These are phyloP conservation scores for Staphylotrichum longicolle DNA, from an alignment of 495 filamentous ascomycete genomes.

Conservation along the genomic window DNA sequence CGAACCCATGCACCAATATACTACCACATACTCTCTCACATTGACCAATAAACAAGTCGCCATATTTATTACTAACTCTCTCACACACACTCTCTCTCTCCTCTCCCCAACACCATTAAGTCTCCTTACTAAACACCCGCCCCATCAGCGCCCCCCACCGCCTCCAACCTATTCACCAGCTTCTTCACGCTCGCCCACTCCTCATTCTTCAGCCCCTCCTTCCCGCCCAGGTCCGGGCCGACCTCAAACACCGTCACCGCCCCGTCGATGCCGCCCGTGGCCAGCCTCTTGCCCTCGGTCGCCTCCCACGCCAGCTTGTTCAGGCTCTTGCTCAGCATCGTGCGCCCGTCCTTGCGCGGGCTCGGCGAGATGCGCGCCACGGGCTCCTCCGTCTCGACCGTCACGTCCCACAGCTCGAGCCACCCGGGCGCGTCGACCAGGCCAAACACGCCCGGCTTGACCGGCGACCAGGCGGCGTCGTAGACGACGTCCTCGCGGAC, in stretches of 20 bases:
- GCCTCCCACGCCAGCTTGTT: slow-evolving; percentile 94
- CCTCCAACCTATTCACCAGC: slow-evolving; percentile 68
- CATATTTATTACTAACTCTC: neutral
- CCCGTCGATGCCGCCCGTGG: slow-evolving; percentile 86
- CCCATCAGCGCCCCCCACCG: slow-evolving; percentile 34
- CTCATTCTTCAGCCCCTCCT: slow-evolving; percentile 73
- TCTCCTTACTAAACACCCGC: slow-evolving; percentile 28
- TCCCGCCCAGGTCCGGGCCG: slow-evolving; percentile 75
- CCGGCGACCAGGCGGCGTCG: slow-evolving; percentile 89
- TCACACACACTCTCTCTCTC: neutral
- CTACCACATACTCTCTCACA: neutral
- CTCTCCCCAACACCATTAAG: neutral
- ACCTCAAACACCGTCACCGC: slow-evolving; percentile 92
- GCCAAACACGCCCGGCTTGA: slow-evolving; percentile 88
- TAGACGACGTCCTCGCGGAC: slow-evolving; percentile 94
- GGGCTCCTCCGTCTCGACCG: slow-evolving; percentile 86
- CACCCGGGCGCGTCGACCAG: slow-evolving; percentile 87
- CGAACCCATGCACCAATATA: too few relatives aligned
- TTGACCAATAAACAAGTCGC: neutral
- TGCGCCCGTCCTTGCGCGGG: slow-evolving; percentile 54
- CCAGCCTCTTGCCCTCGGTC: slow-evolving; percentile 78
- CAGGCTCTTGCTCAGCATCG: slow-evolving; percentile 70
- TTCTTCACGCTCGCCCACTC: slow-evolving; percentile 92
- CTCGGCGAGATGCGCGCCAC: slow-evolving; percentile 70
- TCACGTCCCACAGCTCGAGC: slow-evolving; percentile 94